A percentile compares a stretch with the other conserved stretches of the same genome.
phyloP scores from a whole-genome alignment of 306 rosid genomes.

The Prunus fruticosa region DNA sequence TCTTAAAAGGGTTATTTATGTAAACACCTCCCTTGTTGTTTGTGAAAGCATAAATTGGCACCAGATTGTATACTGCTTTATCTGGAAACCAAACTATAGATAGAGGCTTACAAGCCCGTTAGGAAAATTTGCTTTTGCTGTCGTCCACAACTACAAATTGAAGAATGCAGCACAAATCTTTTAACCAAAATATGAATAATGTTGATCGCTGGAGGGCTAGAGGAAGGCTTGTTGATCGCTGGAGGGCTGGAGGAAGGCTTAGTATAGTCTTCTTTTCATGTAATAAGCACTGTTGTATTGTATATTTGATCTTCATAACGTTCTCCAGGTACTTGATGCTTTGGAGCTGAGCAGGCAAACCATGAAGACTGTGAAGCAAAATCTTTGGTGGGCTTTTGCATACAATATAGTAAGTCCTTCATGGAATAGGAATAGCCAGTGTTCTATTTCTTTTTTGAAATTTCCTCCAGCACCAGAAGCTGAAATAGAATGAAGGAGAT shows the following conservation, averaged over 20 bases:
- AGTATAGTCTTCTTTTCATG: background rate
- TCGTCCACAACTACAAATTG: background rate
- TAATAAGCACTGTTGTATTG: background rate
- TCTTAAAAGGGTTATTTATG: background rate
- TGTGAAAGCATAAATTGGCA: background rate
- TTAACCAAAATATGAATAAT: background rate
- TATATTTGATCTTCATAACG: slow-evolving; percentile 21
- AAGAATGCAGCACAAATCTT: background rate
- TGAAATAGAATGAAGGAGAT: background rate
- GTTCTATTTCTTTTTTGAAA: background rate
- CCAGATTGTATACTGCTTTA: background rate
- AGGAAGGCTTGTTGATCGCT: background rate
- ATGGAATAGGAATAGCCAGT: background rate
- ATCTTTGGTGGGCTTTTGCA: slow-evolving; percentile 97
- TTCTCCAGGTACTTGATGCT: slow-evolving; percentile 86
- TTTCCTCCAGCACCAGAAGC: background rate
- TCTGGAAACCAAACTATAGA: background rate
- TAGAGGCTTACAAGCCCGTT: background rate
- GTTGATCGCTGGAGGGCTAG: background rate
- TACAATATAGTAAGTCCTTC: slow-evolving; percentile 81
- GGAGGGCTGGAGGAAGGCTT: background rate
- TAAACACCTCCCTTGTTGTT: background rate
- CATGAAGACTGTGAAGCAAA: slow-evolving; percentile 91
- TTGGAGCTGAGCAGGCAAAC: slow-evolving; percentile 93
- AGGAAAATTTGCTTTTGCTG: background rate